Percentiles rank a stretch among this genome's conserved stretches.
phyloP scores from a whole-genome alignment of 306 rosid species.

The Cicer arietinum region DNA sequence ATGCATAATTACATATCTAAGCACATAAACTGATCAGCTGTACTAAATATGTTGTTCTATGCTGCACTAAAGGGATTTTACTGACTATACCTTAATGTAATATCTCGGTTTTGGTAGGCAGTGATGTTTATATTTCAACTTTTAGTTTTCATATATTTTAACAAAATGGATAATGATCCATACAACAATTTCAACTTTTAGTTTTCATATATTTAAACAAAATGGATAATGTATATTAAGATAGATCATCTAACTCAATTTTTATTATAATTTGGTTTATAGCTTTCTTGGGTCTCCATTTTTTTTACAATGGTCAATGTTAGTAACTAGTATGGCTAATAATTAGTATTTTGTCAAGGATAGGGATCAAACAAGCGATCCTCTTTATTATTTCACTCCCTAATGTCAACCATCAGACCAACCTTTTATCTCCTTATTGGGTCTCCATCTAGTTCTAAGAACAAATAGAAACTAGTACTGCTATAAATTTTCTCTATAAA shows the following conservation, averaged over 20 bases:
- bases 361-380: no score
- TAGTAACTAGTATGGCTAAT: no score
- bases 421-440: no score
- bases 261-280: no score
- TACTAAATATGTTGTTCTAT: neutral
- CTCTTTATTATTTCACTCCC: no score
- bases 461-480: no score
- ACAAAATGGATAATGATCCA: neutral
- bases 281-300: no score
- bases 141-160: neutral
- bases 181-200: neutral
- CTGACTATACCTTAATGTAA: conserved; percentile 17
- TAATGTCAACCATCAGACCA: no score
- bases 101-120: conserved; percentile 33
- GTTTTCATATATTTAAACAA: neutral
- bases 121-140: neutral
- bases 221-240: neutral
- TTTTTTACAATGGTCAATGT: no score
- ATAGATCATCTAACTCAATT: no score
- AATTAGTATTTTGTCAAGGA: no score
- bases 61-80: neutral
- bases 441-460: neutral
- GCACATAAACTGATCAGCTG: neutral
- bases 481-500: neutral
- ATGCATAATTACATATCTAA: conserved; percentile 17